Evolutionary conservation across 2,329 filamentous ascomycete species (phyloP).

Genomic region (Cytospora leucostoma): DNA sequence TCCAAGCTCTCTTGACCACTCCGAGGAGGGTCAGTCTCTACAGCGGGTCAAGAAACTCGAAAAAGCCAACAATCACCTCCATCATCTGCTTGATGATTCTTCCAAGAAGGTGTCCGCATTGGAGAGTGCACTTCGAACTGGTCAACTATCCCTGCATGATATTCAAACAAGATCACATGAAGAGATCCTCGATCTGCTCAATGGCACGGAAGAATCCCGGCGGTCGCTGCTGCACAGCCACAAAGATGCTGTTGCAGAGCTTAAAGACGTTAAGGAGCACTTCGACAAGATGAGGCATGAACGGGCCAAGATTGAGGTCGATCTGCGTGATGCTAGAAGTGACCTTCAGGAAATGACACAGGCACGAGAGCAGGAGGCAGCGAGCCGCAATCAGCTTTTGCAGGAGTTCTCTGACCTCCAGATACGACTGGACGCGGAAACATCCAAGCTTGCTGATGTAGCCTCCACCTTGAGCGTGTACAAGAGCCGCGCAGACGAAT

Average conservation of each 20-base stretch:
- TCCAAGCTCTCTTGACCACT: slow-evolving; percentile 59
- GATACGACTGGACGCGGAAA: slow-evolving; percentile 87
- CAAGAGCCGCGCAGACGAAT: slow-evolving; percentile 90
- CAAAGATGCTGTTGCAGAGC: slow-evolving; percentile 80
- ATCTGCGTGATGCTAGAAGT: slow-evolving; percentile 79
- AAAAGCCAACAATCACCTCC: slow-evolving; percentile 84
- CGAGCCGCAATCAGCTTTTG: slow-evolving; percentile 84
- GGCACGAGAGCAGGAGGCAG: slow-evolving; percentile 81
- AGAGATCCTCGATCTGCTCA: slow-evolving; percentile 89
- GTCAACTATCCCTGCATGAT: slow-evolving; percentile 85
- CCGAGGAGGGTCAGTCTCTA: slow-evolving; percentile 77
- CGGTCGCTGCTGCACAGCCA: slow-evolving; percentile 80
- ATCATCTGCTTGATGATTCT: slow-evolving; percentile 94
- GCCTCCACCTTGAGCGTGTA: slow-evolving; percentile 83
- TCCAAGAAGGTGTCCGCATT: slow-evolving; percentile 86
- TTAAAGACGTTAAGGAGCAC: slow-evolving; percentile 82
- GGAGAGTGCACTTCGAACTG: slow-evolving; percentile 83
- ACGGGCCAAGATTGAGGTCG: slow-evolving; percentile 77
- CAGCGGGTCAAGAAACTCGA: slow-evolving; percentile 88
- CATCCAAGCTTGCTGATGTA: slow-evolving; percentile 81
- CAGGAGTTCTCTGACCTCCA: slow-evolving; percentile 93
- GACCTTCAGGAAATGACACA: slow-evolving; percentile 80
- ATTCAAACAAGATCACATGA: slow-evolving; percentile 92
- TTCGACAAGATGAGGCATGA: slow-evolving; percentile 86
- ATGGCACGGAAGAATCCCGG: slow-evolving; percentile 87